Evolutionary conservation across 352 stramenopile species (phyloP).

Genomic region (Globisporangium lucens): DNA sequence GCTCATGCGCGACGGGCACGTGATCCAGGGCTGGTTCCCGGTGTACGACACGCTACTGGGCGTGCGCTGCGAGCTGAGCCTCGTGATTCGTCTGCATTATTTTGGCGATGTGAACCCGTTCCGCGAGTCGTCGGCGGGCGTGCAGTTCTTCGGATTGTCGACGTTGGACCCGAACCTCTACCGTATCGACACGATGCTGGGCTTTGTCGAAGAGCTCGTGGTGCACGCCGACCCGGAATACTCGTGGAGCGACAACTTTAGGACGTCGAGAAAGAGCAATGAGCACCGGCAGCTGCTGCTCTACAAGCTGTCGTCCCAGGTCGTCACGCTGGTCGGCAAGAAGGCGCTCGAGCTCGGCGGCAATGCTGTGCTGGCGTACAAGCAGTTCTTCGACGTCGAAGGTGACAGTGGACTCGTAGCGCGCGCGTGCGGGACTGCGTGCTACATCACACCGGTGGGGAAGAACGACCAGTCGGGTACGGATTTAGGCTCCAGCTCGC

Average conservation of each 20-base stretch:
- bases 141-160: conserved; percentile 97
- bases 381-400: conserved; percentile 99
- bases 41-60: conserved; percentile 97
- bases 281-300: conserved; percentile 95
- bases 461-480: conserved; percentile 29
- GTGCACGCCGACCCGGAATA: conserved; percentile 98
- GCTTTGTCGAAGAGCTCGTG: conserved; percentile 95
- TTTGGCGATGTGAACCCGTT: conserved; percentile 98
- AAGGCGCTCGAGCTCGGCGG: conserved; percentile 96
- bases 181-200: conserved; percentile 87
- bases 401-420: conserved; percentile 97
- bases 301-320: conserved; percentile 92
- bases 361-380: conserved; percentile 97
- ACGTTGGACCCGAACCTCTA: conserved; percentile 90
- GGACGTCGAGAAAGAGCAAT: conserved; percentile 91
- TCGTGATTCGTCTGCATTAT: conserved; percentile 96
- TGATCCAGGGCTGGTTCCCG: conserved; percentile 97
- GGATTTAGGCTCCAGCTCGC: conserved; percentile 5
- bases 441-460: conserved; percentile 68
- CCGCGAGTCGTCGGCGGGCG: conserved; percentile 95
- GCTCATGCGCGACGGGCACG: conserved; percentile 90
- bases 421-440: conserved; percentile 93
- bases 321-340: conserved; percentile 89
- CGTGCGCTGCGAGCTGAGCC: conserved; percentile 93
- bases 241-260: conserved; percentile 96